These are phyloP conservation scores for Dicorynia guianensis DNA, from an alignment of 306 rosid species.

Conservation along the genomic window DNA sequence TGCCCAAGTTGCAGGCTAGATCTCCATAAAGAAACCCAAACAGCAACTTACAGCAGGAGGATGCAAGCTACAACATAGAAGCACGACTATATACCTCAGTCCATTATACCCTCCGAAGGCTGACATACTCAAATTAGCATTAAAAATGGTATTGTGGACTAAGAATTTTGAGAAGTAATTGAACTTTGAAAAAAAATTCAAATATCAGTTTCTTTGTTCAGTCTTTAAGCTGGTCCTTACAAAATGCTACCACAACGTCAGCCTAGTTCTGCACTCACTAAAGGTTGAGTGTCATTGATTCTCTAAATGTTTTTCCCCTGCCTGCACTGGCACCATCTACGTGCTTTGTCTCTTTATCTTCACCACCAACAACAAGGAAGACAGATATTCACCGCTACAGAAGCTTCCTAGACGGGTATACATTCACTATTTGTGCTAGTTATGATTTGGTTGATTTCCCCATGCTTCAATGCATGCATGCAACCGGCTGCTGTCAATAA, in stretches of 20 bases:
- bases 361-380: background rate
- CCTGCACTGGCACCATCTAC: background rate
- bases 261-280: background rate
- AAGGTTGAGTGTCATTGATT: background rate
- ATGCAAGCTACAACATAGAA: conserved; percentile 44
- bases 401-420: background rate
- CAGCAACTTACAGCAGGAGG: conserved; percentile 23
- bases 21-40: conserved; percentile 44
- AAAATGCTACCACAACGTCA: background rate
- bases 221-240: background rate
- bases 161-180: background rate
- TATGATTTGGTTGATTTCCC: conserved; percentile 77
- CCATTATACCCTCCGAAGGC: too few species aligned
- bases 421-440: conserved; percentile 56
- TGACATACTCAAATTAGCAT: background rate
- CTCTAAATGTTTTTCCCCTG: background rate
- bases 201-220: background rate
- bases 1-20: conserved; percentile 30
- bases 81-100: conserved; percentile 23
- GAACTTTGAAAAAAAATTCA: background rate
- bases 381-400: background rate
- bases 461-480: conserved; percentile 66
- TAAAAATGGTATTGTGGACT: background rate
- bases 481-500: conserved; percentile 59
- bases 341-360: background rate